These are phyloP conservation scores for Dioscorea dumetorum DNA, from an alignment of 106 monocot species.

Conservation along the genomic window DNA sequence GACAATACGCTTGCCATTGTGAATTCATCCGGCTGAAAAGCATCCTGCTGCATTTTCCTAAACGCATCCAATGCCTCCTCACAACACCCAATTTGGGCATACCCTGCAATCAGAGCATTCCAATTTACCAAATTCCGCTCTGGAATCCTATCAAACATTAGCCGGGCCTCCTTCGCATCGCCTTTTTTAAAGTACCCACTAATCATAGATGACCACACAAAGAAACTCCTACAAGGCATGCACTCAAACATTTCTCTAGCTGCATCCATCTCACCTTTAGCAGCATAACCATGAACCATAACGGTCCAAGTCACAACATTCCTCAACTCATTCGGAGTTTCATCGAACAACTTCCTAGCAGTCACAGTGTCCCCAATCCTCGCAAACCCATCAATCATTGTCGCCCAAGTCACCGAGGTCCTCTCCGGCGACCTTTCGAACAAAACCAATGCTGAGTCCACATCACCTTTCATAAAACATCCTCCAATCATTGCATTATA, in stretches of 20 bases:
- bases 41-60: slow-evolving; percentile 35
- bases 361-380: slow-evolving; percentile 19
- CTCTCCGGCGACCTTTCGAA: slow-evolving; percentile 11
- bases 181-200: slow-evolving; percentile 61
- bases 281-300: slow-evolving; percentile 38
- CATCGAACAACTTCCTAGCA: slow-evolving; percentile 43
- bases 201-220: slow-evolving; percentile 63
- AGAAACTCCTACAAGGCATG: slow-evolving; percentile 45
- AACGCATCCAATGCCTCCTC: slow-evolving; percentile 48
- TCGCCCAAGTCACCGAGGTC: slow-evolving; percentile 41
- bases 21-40: slow-evolving; percentile 48
- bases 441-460: slow-evolving; percentile 27
- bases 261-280: slow-evolving; percentile 34
- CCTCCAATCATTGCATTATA: slow-evolving; percentile 59
- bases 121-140: slow-evolving; percentile 54
- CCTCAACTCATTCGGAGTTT: slow-evolving; percentile 29
- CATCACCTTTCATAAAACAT: slow-evolving; percentile 23
- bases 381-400: slow-evolving; percentile 53
- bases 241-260: slow-evolving; percentile 44
- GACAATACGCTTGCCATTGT: slow-evolving; percentile 42
- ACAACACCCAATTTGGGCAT: slow-evolving; percentile 47
- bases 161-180: slow-evolving; percentile 27
- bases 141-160: slow-evolving; percentile 41
- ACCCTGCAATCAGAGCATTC: slow-evolving; percentile 59
- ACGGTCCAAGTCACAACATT: slow-evolving; percentile 58